These are phyloP conservation scores for Tricholoma terreum DNA, from an alignment of 768 basidiomycete species.

Conservation along the genomic window DNA sequence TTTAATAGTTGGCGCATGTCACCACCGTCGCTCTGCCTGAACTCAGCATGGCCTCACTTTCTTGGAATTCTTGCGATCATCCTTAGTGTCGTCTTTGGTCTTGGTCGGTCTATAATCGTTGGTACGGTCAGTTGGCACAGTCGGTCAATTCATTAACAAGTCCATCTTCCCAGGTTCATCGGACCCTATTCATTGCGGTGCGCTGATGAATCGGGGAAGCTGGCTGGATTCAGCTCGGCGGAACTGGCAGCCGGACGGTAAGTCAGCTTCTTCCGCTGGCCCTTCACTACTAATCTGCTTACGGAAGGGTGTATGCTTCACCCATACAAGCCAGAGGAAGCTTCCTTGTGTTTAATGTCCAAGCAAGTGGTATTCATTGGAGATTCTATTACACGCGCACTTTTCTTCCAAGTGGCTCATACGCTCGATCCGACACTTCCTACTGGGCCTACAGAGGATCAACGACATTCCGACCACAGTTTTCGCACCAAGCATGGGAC, in stretches of 20 bases:
- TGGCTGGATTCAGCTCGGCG: slow-evolving; percentile 69
- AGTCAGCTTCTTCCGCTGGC: slow-evolving; percentile 13
- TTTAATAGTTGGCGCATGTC: slow-evolving; percentile 6
- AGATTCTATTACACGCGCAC: slow-evolving; percentile 76
- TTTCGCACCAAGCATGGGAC: slow-evolving; percentile 45
- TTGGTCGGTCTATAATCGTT: slow-evolving; percentile 33
- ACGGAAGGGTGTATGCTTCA: slow-evolving; percentile 76
- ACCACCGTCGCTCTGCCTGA: slow-evolving; percentile 22
- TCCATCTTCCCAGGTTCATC: slow-evolving; percentile 49
- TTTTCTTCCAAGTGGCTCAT: slow-evolving; percentile 75
- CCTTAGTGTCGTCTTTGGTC: slow-evolving; percentile 37
- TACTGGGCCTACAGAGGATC: slow-evolving; percentile 48
- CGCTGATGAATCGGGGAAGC: slow-evolving; percentile 66
- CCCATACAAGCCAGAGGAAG: slow-evolving; percentile 55
- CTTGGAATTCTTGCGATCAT: slow-evolving; percentile 32
- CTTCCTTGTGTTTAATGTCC: slow-evolving; percentile 51
- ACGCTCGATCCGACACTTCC: slow-evolving; percentile 57
- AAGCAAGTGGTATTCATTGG: slow-evolving; percentile 74
- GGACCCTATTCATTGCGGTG: slow-evolving; percentile 71
- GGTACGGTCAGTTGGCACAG: slow-evolving; percentile 11
- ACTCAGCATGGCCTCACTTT: slow-evolving; percentile 45
- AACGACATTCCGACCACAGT: slow-evolving; percentile 67
- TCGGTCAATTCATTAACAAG: not conserved
- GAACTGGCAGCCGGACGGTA: slow-evolving; percentile 90
- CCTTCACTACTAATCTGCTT: not conserved